phyloP scores from a whole-genome alignment of 2,329 filamentous ascomycete genomes.

The Raffaelea arxii region DNA sequence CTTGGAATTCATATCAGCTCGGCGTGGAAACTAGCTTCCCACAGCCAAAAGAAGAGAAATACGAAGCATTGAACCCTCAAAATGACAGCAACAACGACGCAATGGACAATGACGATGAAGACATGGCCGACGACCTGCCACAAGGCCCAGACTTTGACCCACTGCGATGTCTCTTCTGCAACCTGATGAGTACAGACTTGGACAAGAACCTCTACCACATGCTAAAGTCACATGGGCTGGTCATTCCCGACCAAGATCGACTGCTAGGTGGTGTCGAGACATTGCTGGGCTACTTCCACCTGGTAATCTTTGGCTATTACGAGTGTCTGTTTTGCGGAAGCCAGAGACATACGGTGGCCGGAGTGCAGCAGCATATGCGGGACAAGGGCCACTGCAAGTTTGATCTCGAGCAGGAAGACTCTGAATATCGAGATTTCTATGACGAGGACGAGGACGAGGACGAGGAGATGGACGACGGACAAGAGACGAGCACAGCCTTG shows the following conservation, averaged over 20 bases:
- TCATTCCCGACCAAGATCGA: background rate
- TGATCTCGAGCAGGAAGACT: background rate
- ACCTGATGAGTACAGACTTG: background rate
- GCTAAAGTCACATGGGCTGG: background rate
- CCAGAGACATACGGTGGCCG: background rate
- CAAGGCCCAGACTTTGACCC: background rate
- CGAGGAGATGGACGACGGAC: background rate
- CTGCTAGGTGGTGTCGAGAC: background rate
- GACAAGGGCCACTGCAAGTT: background rate
- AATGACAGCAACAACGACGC: too few relatives aligned
- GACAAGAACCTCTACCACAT: background rate
- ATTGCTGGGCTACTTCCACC: background rate
- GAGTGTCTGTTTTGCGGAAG: background rate
- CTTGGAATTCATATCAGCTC: too few relatives aligned
- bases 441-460: background rate
- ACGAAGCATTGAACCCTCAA: too few relatives aligned
- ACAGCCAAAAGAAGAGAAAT: too few relatives aligned
- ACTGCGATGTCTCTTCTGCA: background rate
- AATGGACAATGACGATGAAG: background rate
- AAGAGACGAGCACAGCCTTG: background rate
- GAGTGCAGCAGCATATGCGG: background rate
- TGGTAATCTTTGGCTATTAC: background rate
- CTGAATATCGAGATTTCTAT: background rate
- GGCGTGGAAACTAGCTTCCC: too few relatives aligned
- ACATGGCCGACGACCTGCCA: background rate